Base-by-base conservation (phyloP, 768 basidiomycete species). In the Psilocybe cyanescens region DNA sequence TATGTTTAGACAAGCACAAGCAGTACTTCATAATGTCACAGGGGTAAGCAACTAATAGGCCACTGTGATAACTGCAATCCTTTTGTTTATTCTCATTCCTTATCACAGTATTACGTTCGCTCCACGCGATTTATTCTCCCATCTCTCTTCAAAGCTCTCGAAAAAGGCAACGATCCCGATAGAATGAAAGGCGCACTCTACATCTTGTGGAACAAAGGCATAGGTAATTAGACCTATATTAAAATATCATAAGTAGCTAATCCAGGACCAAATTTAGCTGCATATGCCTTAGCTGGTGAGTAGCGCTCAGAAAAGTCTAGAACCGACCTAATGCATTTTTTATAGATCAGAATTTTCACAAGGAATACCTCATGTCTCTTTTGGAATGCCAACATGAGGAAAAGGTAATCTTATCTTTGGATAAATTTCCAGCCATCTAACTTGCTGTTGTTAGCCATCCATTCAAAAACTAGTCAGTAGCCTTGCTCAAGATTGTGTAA, bases 161-260 rank as follows among this genome's bases (percentile, higher is more conserved):
- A 75, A 58, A 89, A 86, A 68, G 94, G 91, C 5, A 88, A 84
- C 59, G 94, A 96, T 69, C 91, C 94, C 8, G 95, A 99, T 74
- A 83, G 90, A 28, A 96, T 97, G 88, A 99, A 99, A 76, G 97
- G 97, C 7, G 94, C 94, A 16, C 78, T 97, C 44, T 95, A 95
- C 71, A 80, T 92, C 17, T 74, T 93, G 8, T 86, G 86, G 77
- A 87, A 89, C 67, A 91, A 90, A 73, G 87, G 84, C 31, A 87
- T 81, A 57, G 82, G 90, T 90, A 63, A 47, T 84, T 65, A 57
- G 56, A 33, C 24, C 62, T 17, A 5, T 8, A 9, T 19, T n/a
- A 16, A 44, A 12, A 44, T 44, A 16, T 44, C 14, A 16, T 3
- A 9, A 35, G 8, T 64, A 50, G 58, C 54, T 52, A 57, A 57